These are phyloP conservation scores for Acrodontium crateriforme DNA, from an alignment of 2,329 filamentous ascomycete species.

Conservation along the genomic window DNA sequence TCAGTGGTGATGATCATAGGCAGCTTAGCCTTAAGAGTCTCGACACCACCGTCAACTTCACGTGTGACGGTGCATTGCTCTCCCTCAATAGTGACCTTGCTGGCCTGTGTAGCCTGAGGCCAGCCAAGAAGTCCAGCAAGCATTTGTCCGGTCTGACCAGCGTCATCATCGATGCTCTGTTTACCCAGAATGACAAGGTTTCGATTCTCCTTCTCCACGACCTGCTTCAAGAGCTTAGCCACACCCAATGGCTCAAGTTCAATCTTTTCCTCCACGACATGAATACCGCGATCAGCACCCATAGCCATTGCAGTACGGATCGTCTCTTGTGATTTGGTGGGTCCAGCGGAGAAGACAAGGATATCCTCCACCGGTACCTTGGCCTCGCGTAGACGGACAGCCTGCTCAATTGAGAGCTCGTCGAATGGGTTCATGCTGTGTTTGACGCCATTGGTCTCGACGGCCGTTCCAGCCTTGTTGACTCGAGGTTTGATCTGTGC, in stretches of 20 bases:
- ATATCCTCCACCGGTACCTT: constrained; percentile 67
- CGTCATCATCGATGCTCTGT: constrained; percentile 96
- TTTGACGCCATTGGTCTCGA: constrained; percentile 87
- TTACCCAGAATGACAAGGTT: constrained; percentile 93
- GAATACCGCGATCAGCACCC: constrained; percentile 85
- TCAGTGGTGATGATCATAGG: constrained; percentile 94
- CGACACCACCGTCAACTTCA: constrained; percentile 90
- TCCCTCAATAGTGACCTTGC: constrained; percentile 62
- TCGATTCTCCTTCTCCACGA: constrained; percentile 70
- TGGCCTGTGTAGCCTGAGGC: constrained; percentile 90
- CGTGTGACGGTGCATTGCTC: constrained; percentile 64
- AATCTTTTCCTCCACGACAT: constrained; percentile 55
- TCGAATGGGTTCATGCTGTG: constrained; percentile 99
- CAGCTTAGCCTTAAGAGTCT: constrained; percentile 73
- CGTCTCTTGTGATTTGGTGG: constrained; percentile 73
- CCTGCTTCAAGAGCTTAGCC: constrained; percentile 70
- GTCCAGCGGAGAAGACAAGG: constrained; percentile 74
- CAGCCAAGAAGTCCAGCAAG: constrained; percentile 82
- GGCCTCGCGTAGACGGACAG: constrained; percentile 84
- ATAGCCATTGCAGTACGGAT: constrained; percentile 97
- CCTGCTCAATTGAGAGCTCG: constrained; percentile 94
- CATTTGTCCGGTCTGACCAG: constrained; percentile 95
- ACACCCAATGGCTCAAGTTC: constrained; percentile 83
- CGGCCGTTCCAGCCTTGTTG: constrained; percentile 62
- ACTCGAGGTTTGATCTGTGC: constrained; percentile 53